phyloP scores from a whole-genome alignment of 1,284 basidiomycete species.

The Jaminaea rosea region DNA sequence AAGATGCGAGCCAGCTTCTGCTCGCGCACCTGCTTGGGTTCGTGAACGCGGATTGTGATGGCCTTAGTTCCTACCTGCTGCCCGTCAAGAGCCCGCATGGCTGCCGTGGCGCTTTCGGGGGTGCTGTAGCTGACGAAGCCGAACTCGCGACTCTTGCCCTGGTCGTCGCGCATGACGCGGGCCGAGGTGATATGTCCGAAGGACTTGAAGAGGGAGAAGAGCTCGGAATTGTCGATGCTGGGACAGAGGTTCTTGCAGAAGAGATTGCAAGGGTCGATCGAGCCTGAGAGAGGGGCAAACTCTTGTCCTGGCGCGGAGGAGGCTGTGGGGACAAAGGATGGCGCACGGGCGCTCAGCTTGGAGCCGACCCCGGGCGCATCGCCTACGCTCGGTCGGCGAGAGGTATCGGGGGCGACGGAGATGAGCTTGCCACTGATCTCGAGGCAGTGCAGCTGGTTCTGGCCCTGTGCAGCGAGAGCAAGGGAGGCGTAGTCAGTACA shows the following conservation, averaged over 20 bases:
- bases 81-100: slow-evolving; percentile 61
- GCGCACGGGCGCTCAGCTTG: slow-evolving; percentile 23
- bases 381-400: slow-evolving; percentile 6
- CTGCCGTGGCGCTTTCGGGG: slow-evolving; percentile 55
- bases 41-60: slow-evolving; percentile 74
- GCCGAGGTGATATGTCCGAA: slow-evolving; percentile 56
- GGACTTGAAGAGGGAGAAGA: slow-evolving; percentile 26
- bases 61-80: slow-evolving; percentile 54
- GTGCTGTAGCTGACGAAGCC: slow-evolving; percentile 74
- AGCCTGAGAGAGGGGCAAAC: not conserved
- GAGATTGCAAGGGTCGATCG: slow-evolving; percentile 38
- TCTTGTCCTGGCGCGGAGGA: not conserved
- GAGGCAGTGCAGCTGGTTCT: slow-evolving; percentile 33
- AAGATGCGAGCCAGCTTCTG: slow-evolving; percentile 76
- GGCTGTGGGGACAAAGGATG: slow-evolving; percentile 18
- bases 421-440: slow-evolving; percentile 33
- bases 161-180: slow-evolving; percentile 83
- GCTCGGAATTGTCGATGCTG: slow-evolving; percentile 20
- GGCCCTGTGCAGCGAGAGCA: slow-evolving; percentile 23
- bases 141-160: slow-evolving; percentile 74
- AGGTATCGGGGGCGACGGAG: slow-evolving; percentile 25
- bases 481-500: no score
- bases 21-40: slow-evolving; percentile 76
- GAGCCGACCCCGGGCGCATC: slow-evolving; percentile 13
- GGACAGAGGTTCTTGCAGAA: slow-evolving; percentile 41